Percentiles rank a stretch among this genome's conserved stretches.
These are phyloP conservation scores for Boletus holoroseus DNA, from an alignment of 1,284 basidiomycete species.

Conservation along the genomic window DNA sequence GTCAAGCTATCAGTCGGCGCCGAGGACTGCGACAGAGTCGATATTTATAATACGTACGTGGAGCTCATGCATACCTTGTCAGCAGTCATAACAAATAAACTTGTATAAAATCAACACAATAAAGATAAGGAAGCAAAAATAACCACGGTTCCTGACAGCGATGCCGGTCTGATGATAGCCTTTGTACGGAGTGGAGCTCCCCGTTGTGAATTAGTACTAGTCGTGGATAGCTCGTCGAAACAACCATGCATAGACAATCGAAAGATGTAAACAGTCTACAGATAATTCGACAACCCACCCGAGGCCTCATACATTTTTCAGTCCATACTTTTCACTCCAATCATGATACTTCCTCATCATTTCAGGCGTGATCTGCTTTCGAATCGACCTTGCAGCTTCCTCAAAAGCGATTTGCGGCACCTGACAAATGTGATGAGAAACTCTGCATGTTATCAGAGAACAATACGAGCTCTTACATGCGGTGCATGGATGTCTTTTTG, in stretches of 20 bases:
- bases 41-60: background rate
- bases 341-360: constrained; percentile 66
- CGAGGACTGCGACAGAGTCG: background rate
- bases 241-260: background rate
- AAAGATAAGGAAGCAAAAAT: background rate
- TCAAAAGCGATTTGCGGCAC: constrained; percentile 74
- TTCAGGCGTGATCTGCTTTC: constrained; percentile 82
- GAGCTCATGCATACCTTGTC: background rate
- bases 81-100: background rate
- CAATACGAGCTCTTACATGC: constrained; percentile 46
- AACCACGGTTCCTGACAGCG: background rate
- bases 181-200: background rate
- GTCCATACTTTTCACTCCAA: constrained; percentile 50
- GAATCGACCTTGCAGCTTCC: constrained; percentile 66
- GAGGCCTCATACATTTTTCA: constrained; percentile 12
- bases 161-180: background rate
- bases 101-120: background rate
- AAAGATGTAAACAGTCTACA: too few relatives aligned
- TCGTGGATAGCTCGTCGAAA: background rate
- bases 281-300: background rate
- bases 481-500: constrained; percentile 75
- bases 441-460: background rate
- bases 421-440: constrained; percentile 37
- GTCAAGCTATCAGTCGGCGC: background rate
- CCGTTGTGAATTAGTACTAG: background rate